These are phyloP conservation scores for Pneumocystis jirovecii DNA, from an alignment of 1,139 yeast species.

Conservation along the genomic window DNA sequence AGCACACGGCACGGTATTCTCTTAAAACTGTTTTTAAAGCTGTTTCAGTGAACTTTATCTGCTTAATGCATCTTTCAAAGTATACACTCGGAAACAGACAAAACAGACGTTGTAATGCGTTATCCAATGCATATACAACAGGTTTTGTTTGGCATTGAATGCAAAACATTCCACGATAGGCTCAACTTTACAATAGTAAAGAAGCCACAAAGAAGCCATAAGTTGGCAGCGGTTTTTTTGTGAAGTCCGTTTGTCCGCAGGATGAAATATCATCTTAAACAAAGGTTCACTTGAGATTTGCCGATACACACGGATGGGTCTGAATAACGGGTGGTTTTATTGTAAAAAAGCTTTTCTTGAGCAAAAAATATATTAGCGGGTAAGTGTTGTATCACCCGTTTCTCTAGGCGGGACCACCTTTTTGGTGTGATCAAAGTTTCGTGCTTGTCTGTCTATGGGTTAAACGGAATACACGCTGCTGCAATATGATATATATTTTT, in stretches of 20 bases:
- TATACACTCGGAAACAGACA: too few species aligned
- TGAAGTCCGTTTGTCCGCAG: background rate
- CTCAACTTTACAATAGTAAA: background rate
- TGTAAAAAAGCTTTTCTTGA: background rate
- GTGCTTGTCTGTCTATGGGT: background rate
- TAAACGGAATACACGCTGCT: background rate
- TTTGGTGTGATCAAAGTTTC: background rate
- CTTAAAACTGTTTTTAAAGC: too few species aligned
- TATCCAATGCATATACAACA: background rate
- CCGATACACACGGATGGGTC: background rate
- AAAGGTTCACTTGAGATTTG: background rate
- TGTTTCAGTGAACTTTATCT: too few species aligned
- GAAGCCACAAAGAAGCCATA: background rate
- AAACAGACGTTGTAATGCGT: too few species aligned
- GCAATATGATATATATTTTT: background rate
- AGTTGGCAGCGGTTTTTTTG: background rate
- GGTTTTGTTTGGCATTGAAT: background rate
- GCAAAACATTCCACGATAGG: background rate
- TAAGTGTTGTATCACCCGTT: background rate
- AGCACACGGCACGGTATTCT: too few species aligned
- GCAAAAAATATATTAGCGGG: background rate
- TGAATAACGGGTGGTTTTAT: background rate
- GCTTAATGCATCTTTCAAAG: too few species aligned
- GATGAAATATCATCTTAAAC: background rate
- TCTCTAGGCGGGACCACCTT: background rate